Percentiles rank a stretch among this genome's conserved stretches.
Evolutionary conservation across 495 filamentous ascomycete genomes (phyloP).

Genomic region (Penicillium parvum): DNA sequence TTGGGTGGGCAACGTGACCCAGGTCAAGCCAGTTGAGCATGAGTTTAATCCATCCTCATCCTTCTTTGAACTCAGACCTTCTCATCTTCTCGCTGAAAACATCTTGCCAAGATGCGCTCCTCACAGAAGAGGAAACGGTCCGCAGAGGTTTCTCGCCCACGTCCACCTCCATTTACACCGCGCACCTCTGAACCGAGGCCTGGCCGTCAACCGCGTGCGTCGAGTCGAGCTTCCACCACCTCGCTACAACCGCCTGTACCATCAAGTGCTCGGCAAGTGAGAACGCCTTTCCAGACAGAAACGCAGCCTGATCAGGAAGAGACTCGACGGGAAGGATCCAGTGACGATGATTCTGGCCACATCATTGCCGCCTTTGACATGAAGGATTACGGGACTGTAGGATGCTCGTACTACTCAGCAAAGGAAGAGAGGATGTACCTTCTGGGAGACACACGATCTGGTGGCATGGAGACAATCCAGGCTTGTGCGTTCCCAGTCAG

Average conservation of each 20-base stretch:
- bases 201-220: neutral
- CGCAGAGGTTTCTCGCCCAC: neutral
- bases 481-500: slow-evolving; percentile 42
- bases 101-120: slow-evolving; percentile 11
- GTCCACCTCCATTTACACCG: slow-evolving; percentile 6
- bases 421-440: slow-evolving; percentile 71
- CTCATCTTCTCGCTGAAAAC: neutral
- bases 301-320: slow-evolving; percentile 2
- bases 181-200: slow-evolving; percentile 11
- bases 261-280: slow-evolving; percentile 7
- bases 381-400: slow-evolving; percentile 64
- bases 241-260: slow-evolving; percentile 2
- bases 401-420: slow-evolving; percentile 82
- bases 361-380: slow-evolving; percentile 83
- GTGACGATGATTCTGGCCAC: slow-evolving; percentile 62
- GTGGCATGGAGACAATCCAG: slow-evolving; percentile 66
- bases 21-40: no score
- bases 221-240: slow-evolving; percentile 4
- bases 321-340: slow-evolving; percentile 1
- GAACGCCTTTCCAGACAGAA: slow-evolving; percentile 9
- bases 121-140: slow-evolving; percentile 23
- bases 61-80: no score
- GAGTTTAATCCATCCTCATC: no score
- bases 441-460: slow-evolving; percentile 74
- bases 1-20: neutral